Conservation (phyloP, 2,329 filamentous ascomycete species). For the Lachnellula arida region DNA sequence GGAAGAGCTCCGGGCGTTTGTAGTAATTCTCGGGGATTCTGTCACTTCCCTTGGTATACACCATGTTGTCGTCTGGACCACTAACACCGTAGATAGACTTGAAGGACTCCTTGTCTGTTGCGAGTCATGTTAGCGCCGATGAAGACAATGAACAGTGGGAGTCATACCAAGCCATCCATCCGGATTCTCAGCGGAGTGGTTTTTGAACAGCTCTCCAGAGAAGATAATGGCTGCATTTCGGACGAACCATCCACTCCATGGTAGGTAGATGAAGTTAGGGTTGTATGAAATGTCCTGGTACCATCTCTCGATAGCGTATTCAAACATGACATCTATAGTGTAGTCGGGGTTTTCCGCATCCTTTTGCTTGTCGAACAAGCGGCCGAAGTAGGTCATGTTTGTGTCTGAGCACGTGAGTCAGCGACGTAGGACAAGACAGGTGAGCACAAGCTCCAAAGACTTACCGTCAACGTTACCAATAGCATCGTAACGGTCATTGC, state of each 20-base stretch:
- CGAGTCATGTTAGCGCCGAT: too few relatives aligned
- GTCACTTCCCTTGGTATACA: slow-evolving; percentile 2
- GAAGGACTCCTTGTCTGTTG: slow-evolving; percentile 22
- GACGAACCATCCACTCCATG: slow-evolving; percentile 25
- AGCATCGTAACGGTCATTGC: slow-evolving; percentile 39
- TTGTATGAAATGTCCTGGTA: slow-evolving; percentile 26
- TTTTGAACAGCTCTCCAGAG: slow-evolving; percentile 21
- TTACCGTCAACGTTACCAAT: too few relatives aligned
- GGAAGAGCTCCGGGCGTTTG: background rate
- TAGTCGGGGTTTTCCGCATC: background rate
- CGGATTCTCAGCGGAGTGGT: background rate
- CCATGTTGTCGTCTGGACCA: slow-evolving; percentile 5
- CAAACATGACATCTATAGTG: background rate
- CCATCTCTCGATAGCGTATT: slow-evolving; percentile 8
- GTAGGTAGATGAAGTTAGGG: slow-evolving; percentile 30
- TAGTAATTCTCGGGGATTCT: background rate
- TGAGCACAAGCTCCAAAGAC: too few relatives aligned
- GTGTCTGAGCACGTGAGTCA: too few relatives aligned
- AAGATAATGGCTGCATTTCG: slow-evolving; percentile 22
- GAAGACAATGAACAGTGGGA: too few relatives aligned
- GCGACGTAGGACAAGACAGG: too few relatives aligned
- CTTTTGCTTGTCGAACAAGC: background rate
- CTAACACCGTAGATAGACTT: slow-evolving; percentile 2
- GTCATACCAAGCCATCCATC: background rate
- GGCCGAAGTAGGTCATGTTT: too few relatives aligned